Percentiles rank a stretch among this genome's conserved stretches.
phyloP scores from a whole-genome alignment of 1,284 basidiomycete species.

The Entoloma clypeatum region DNA sequence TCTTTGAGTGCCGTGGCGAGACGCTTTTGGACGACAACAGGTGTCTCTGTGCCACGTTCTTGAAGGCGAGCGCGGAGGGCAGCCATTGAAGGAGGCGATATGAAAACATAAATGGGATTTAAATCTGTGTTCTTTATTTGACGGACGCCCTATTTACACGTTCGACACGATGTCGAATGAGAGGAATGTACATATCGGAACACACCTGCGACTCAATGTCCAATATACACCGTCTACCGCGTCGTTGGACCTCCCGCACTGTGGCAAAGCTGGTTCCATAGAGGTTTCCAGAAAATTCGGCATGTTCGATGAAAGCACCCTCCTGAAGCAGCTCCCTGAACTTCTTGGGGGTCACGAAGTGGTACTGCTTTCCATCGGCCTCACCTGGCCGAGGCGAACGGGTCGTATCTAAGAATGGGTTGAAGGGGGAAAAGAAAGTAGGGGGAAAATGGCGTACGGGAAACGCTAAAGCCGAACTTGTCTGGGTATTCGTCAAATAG shows the following conservation, averaged over 20 bases:
- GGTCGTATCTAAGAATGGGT: constrained; percentile 75
- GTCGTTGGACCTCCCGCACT: constrained; percentile 51
- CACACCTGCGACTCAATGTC: constrained; percentile 95
- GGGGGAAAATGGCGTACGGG: constrained; percentile 73
- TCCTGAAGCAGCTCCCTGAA: constrained; percentile 63
- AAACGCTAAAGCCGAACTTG: constrained; percentile 92
- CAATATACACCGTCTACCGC: constrained; percentile 80
- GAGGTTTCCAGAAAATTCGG: constrained; percentile 87
- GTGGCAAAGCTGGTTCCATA: constrained; percentile 89
- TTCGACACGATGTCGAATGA: constrained; percentile 10
- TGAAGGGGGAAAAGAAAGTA: constrained; percentile 11
- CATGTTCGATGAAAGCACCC: constrained; percentile 72
- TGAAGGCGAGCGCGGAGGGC: constrained; percentile 68
- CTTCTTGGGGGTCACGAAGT: constrained; percentile 60
- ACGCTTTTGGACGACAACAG: constrained; percentile 70
- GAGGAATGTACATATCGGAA: constrained; percentile 17
- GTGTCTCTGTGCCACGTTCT: constrained; percentile 84
- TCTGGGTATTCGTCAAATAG: constrained; percentile 84
- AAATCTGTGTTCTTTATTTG: constrained; percentile 81
- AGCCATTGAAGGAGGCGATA: constrained; percentile 81
- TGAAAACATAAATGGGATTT: constrained; percentile 88
- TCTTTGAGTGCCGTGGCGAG: constrained; percentile 81
- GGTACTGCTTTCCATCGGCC: constrained; percentile 74
- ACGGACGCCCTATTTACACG: constrained; percentile 69
- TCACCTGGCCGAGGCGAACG: constrained; percentile 84